Base-by-base conservation (phyloP, 768 basidiomycete genomes). In the Pleurotus giganteus region DNA sequence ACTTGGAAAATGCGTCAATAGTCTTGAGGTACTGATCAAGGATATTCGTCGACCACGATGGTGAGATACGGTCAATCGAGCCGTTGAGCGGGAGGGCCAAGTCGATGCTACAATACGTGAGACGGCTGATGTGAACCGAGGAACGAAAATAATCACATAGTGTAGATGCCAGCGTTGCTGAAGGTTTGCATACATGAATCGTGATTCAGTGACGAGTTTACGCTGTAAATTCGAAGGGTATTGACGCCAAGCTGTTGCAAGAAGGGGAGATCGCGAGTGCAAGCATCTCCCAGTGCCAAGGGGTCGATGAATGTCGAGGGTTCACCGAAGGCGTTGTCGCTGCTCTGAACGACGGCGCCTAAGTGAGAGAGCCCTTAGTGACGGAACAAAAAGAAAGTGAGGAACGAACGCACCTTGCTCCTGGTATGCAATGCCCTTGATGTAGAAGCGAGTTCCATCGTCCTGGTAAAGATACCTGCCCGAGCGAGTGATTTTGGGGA, bases 401-500 rank as follows among this genome's bases (percentile, higher is more conserved):
- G 37, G 37, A 54, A 11, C 7, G 36, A 57, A 29, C 41, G 55
- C 54, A 84, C 94, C 92, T 71, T 93, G 89, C 57, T 81, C 76
- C 67, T 93, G 91, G 69, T 94, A 94, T 9, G 89, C 89, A 53
- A 93, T 71, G 51, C 91, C 91, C 69, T 91, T 92, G 72, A 97
- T 88, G 71, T 85, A 94, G 72, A 95, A 96, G 51, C 94, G 73
- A 34, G 66, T 84, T 2, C 91, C 91, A 47, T 83, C 80, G 3
- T 79, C 79, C 36, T 80, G 80, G 70, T 94, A 96, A 39, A 96
- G 84, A 67, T 94, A 96, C 63, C 83, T 82, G 29, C 91, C 93
- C 26, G 74, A 66, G 41, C 91, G 80, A 34, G 86, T 76, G 61
- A 97, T 78, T 54, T 80, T 77, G 29, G 83, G 77, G 41, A 94